phyloP scores from a whole-genome alignment of 2,329 filamentous ascomycete genomes.

The Fusarium tjaetaba region DNA sequence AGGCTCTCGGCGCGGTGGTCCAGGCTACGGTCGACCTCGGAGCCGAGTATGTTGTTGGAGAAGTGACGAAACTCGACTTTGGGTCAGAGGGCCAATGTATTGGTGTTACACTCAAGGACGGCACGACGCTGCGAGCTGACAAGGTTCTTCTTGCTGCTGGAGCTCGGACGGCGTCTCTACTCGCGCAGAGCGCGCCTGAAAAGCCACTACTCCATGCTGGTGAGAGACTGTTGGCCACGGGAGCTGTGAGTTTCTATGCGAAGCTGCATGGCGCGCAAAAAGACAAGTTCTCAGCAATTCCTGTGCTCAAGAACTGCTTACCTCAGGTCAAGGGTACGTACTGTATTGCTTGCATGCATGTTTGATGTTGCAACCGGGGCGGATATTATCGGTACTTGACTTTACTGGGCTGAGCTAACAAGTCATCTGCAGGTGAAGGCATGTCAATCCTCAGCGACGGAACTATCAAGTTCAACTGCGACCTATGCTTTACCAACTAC shows the following conservation, averaged over 20 bases:
- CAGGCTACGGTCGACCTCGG: conserved; percentile 62
- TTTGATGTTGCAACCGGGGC: background rate
- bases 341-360: conserved; percentile 15
- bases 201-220: conserved; percentile 63
- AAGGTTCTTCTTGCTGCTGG: conserved; percentile 66
- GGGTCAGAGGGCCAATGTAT: conserved; percentile 56
- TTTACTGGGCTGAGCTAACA: conserved; percentile 6
- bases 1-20: conserved; percentile 64
- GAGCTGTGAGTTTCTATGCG: conserved; percentile 56
- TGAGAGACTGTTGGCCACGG: conserved; percentile 65
- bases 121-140: conserved; percentile 58
- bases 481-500: conserved; percentile 67
- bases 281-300: conserved; percentile 58
- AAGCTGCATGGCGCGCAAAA: conserved; percentile 56
- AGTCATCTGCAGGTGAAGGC: conserved; percentile 49
- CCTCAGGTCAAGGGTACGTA: conserved; percentile 54
- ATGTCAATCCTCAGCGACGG: conserved; percentile 58
- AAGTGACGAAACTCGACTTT: conserved; percentile 59
- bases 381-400: conserved; percentile 16
- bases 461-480: conserved; percentile 70
- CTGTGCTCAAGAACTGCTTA: conserved; percentile 62
- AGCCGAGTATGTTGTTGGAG: conserved; percentile 64
- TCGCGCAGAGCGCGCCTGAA: conserved; percentile 61
- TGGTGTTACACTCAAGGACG: conserved; percentile 61
- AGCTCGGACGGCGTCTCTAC: conserved; percentile 64